Evolutionary conservation across 148 eudicot genomes (phyloP).

Genomic region (Pouteria glomerata): DNA sequence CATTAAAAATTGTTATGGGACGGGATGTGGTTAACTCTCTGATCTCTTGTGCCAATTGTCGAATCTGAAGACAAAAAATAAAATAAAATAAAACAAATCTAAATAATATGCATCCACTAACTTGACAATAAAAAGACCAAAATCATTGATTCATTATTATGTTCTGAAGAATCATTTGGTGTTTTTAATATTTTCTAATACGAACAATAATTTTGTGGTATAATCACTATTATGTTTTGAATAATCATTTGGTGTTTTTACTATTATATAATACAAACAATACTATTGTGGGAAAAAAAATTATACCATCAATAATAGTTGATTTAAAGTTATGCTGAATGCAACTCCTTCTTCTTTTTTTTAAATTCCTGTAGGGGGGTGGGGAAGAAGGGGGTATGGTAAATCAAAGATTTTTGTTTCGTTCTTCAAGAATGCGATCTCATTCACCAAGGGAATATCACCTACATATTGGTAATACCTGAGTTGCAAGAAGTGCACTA

Average conservation of each 20-base stretch:
- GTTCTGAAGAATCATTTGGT: neutral
- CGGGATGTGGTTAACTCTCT: slow-evolving; percentile 61
- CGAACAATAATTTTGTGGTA: neutral
- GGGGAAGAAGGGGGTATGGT: no score
- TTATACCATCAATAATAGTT: neutral
- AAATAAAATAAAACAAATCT: slow-evolving; percentile 2
- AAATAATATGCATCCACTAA: neutral
- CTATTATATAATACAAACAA: no score
- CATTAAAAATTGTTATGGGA: slow-evolving; percentile 65
- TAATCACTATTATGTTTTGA: no score
- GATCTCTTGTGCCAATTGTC: slow-evolving; percentile 83
- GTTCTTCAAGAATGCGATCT: neutral
- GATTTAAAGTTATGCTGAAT: neutral
- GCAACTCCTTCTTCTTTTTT: neutral
- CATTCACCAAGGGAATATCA: neutral
- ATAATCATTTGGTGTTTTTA: no score
- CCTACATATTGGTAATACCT: slow-evolving; percentile 35
- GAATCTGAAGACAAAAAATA: slow-evolving; percentile 47
- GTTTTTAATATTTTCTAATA: neutral
- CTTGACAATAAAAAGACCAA: neutral
- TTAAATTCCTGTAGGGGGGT: no score
- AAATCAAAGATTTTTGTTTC: neutral
- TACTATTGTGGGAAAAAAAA: no score
- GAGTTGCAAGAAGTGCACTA: slow-evolving; percentile 69
- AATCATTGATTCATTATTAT: no score